Evolutionary conservation across 768 basidiomycete species (phyloP), one percentile per base, ranked within the genome.

Genomic region (Chalciporus chontae): DNA sequence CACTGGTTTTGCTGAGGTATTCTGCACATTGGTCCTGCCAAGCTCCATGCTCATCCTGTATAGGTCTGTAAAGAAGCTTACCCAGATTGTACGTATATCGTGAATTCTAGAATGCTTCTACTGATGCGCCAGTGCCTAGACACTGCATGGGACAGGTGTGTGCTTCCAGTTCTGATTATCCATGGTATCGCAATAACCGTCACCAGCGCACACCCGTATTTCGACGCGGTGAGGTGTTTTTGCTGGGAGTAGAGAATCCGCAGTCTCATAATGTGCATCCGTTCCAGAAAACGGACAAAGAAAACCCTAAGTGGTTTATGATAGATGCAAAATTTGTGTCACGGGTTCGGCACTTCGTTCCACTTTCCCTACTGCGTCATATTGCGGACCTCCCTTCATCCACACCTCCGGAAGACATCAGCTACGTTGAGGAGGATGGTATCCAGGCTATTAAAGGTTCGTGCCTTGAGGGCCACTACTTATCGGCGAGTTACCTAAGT

Each of bases 251-350:
- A 31, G 26, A 24, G 26, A 31, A 23, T 26, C n/a, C 43, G 26
- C 43, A 23, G 32, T 43, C 31, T n/a, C 53, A 46, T 39, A 42
- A 19, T 34, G 37, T 34, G 14, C 37, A 34, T 7, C 4, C 14
- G 18, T 13, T 3, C 47, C 59, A 91, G 90, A 94, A 94, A 81
- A 80, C 91, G 2, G 76, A 90, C 48, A 59, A 82, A 59, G 74
- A 76, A 3, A 74, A 82, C 10, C 94, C 94, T 2, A 89, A 78
- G 63, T 97, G 94, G 94, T 94, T 77, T 72, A 97, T 97, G 94
- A 88, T 94, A 31, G 84, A 92, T 58, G 70, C 85, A 45, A 78
- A 77, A 27, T 94, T 94, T 65, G 58, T 68, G 14, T 71, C 78
- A 6, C 81, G 87, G 19, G 77, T 87, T 5, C 56, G 66, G 26